Evolutionary conservation across 805 yeast genomes (phyloP).

Genomic region (Saccharomycopsis sp.): DNA sequence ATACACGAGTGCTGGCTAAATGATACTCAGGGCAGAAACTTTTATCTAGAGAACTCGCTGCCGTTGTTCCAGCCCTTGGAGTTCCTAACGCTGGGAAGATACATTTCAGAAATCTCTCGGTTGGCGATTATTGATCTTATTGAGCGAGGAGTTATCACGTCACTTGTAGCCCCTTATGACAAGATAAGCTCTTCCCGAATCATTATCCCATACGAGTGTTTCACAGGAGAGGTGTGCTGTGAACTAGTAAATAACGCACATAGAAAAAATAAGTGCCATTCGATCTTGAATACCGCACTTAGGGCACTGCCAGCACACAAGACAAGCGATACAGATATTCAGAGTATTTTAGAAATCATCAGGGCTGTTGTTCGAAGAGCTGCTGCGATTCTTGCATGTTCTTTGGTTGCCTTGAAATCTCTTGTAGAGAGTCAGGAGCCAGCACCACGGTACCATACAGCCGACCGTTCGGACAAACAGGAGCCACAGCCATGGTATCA

Average conservation of each 20-base stretch:
- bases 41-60: neutral
- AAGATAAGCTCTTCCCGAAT: neutral
- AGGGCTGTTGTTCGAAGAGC: conserved; percentile 11
- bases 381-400: conserved; percentile 10
- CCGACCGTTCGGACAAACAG: too few species aligned
- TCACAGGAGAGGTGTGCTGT: conserved; percentile 13
- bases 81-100: conserved; percentile 20
- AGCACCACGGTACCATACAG: neutral
- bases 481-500: neutral
- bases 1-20: conserved; percentile 1
- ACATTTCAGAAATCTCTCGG: conserved; percentile 13
- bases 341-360: conserved; percentile 2
- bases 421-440: neutral
- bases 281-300: neutral
- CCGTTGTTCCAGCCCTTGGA: conserved; percentile 17
- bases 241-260: neutral
- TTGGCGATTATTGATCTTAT: conserved; percentile 5
- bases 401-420: conserved; percentile 4
- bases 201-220: conserved; percentile 4
- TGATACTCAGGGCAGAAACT: neutral
- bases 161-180: neutral
- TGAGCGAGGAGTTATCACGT: neutral
- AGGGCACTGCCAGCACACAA: neutral
- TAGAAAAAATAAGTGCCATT: neutral
- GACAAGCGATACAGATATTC: conserved; percentile 1